phyloP scores from a whole-genome alignment of 805 yeast genomes.

The Monosporozyma aerobia region DNA sequence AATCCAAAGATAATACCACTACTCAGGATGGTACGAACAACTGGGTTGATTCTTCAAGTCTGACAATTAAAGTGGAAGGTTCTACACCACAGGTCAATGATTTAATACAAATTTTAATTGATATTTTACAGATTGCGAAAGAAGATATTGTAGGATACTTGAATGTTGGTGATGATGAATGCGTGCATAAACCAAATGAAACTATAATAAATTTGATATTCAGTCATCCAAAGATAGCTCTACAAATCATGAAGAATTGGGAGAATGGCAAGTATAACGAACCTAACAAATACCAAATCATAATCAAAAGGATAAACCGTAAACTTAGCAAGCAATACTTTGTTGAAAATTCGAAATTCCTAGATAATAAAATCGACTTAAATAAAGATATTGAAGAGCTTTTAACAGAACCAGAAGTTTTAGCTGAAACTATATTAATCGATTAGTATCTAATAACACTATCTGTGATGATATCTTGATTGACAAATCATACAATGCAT shows the following conservation, averaged over 20 bases:
- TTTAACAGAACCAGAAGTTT: neutral
- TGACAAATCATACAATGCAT: no score
- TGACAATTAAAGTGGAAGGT: conserved; percentile 10
- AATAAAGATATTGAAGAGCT: neutral
- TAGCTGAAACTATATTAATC: neutral
- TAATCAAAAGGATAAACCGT: neutral
- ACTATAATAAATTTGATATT: neutral
- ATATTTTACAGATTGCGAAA: neutral
- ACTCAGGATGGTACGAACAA: neutral
- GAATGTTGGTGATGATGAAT: neutral
- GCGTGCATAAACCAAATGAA: neutral
- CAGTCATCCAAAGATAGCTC: neutral
- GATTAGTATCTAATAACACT: neutral
- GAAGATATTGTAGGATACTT: neutral
- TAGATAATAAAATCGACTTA: neutral
- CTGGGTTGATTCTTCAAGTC: conserved; percentile 7
- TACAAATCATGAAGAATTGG: neutral
- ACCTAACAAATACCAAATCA: neutral
- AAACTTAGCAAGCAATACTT: neutral
- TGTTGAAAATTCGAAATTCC: neutral
- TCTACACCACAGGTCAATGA: neutral
- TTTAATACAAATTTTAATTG: neutral
- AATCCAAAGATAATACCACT: neutral
- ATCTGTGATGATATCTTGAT: no score
- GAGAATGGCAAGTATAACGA: neutral